Percentiles rank a stretch among this genome's conserved stretches.
Evolutionary conservation across 1,284 basidiomycete genomes (phyloP).

Genomic region (Irpex rosettiformis): DNA sequence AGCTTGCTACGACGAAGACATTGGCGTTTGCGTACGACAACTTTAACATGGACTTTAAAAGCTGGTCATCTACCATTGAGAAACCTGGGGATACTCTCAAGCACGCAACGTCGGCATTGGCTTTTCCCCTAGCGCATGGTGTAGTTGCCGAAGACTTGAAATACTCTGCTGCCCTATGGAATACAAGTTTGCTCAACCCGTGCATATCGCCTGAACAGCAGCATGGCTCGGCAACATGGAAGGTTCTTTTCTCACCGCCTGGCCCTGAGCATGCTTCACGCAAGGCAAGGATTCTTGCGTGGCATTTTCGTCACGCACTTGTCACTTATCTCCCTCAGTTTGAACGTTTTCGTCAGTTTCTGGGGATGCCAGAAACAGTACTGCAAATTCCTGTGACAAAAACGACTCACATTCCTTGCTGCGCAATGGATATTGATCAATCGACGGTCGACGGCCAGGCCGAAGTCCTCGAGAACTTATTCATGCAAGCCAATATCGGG

Average conservation of each 20-base stretch:
- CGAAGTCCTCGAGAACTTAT: slow-evolving; percentile 2
- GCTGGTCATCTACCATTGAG: slow-evolving; percentile 22
- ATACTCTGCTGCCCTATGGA: slow-evolving; percentile 30
- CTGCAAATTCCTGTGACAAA: slow-evolving; percentile 15
- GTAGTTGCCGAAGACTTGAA: slow-evolving; percentile 24
- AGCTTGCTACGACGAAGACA: slow-evolving; percentile 21
- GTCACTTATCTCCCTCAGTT: slow-evolving; percentile 10
- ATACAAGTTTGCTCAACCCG: slow-evolving; percentile 5
- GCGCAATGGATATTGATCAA: slow-evolving; percentile 7
- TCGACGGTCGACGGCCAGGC: slow-evolving; percentile 9
- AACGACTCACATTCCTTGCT: neutral
- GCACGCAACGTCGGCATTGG: slow-evolving; percentile 28
- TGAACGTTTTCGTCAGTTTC: slow-evolving; percentile 11
- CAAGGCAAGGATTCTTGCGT: neutral
- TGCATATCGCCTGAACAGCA: neutral
- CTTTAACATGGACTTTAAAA: slow-evolving; percentile 27
- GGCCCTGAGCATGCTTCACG: neutral
- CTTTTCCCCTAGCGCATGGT: slow-evolving; percentile 25
- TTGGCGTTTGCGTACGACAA: slow-evolving; percentile 30
- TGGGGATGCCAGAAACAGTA: slow-evolving; percentile 14
- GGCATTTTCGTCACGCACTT: slow-evolving; percentile 13
- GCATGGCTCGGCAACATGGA: neutral
- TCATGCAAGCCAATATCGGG: slow-evolving; percentile 2
- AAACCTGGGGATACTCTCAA: slow-evolving; percentile 14
- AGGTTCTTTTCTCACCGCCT: neutral